A percentile compares a stretch with the other conserved stretches of the same genome.
These are phyloP conservation scores for carrot (Daucus carota) DNA, from an alignment of 129 eudicot genomes.

Conservation along the genomic window DH1_v3.0 NC_030381.2:38937501-38938000, in stretches of 20 bases:
- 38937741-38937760: constrained; percentile 30
- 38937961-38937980: constrained; percentile 12
- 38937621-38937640: constrained; percentile 58
- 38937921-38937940: constrained; percentile 41
- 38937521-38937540: constrained; percentile 21
- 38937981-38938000: constrained; percentile 20
- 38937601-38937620: constrained; percentile 48
- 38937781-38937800: constrained; percentile 59
- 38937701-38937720: constrained; percentile 57
- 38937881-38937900: constrained; percentile 71
- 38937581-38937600: constrained; percentile 93
- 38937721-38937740: constrained; percentile 48
- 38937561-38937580: constrained; percentile 26
- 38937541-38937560: constrained; percentile 9
- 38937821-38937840: constrained; percentile 51
- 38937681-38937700: constrained; percentile 76
- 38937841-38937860: constrained; percentile 50
- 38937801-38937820: constrained; percentile 55
- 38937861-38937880: constrained; percentile 60
- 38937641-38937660: constrained; percentile 73
- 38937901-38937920: constrained; percentile 50
- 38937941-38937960: constrained; percentile 13
- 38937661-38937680: constrained; percentile 32
- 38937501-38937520: constrained; percentile 33
- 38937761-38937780: constrained; percentile 56